Evolutionary conservation across 768 basidiomycete genomes (phyloP), one percentile per base, ranked within the genome.

Genomic region (Calvatia gigantea): DNA sequence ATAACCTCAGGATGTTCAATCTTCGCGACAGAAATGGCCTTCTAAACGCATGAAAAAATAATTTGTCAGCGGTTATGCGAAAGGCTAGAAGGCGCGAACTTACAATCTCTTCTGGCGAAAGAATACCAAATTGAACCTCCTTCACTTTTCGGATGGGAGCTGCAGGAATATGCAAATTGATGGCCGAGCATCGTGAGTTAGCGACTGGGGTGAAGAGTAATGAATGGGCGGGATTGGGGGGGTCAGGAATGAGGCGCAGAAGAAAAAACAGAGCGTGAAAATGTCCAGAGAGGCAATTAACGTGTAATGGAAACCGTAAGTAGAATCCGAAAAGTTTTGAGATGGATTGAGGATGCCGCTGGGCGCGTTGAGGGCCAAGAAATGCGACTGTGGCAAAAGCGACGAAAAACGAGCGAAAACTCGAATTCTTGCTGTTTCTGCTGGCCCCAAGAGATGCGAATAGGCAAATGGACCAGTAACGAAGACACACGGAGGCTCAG

Each of bases 21-120:
- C 79, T 98, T 96, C 59, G 94, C 94, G 28, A 98, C 95, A 12
- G 94, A 97, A 73, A 93, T 91, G 21, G 95, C 96, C 94, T 99
- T 98, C 95, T 97, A 72, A 61, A 38, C 49, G 49, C 54, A 45
- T 59, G 65, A 43, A 60, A 66, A 55, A 42, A 49, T 47, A 60
- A 64, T 61, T 54, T 38, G 53, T 61, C 49, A 62, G 62, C 44
- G 45, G 25, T 43, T 38, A 39, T n/a, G 12, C 21, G 19, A 25
- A 38, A 29, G 14, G 21, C n/a, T 38, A 28, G 11, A 29, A 8
- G 46, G 62, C 54, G 54, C 57, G 52, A 2, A 83, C 87, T 69
- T 67, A 98, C 94, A 67, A 98, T 98, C 81, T 98, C 97, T 74
- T 98, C 97, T 8, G 97, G 97, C 31, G 94, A 95, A 64, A 99